phyloP scores from a whole-genome alignment of 2,329 filamentous ascomycete species.

The Epichloe sibirici region DNA sequence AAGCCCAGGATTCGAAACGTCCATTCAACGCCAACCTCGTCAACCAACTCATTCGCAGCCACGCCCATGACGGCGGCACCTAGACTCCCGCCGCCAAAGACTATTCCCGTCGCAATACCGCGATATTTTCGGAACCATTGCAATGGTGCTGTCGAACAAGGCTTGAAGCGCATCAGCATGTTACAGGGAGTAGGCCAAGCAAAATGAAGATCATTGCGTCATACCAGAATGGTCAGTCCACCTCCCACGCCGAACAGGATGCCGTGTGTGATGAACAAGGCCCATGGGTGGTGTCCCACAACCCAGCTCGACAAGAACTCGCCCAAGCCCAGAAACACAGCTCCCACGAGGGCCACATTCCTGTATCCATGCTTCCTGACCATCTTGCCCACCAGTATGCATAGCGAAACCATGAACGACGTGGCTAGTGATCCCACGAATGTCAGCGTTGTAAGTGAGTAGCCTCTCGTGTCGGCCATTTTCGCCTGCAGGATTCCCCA shows the following conservation, averaged over 20 bases:
- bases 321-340: conserved; percentile 14
- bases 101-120: conserved; percentile 16
- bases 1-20: conserved; percentile 16
- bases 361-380: conserved; percentile 14
- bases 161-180: conserved; percentile 7
- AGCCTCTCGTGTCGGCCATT: conserved; percentile 11
- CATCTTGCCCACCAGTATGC: conserved; percentile 13
- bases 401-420: conserved; percentile 17
- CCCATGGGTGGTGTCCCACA: conserved; percentile 11
- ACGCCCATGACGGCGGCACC: conserved; percentile 17
- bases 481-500: conserved; percentile 17
- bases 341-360: conserved; percentile 12
- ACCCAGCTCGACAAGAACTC: conserved; percentile 16
- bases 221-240: conserved; percentile 14
- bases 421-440: conserved; percentile 17
- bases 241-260: conserved; percentile 17
- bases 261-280: conserved; percentile 15
- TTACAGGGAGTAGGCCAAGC: neutral
- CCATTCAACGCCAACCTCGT: conserved; percentile 14
- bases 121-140: conserved; percentile 15
- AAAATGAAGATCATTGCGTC: neutral
- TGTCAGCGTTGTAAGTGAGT: conserved; percentile 14
- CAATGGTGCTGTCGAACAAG: conserved; percentile 15
- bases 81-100: conserved; percentile 16
- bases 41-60: conserved; percentile 11